Evolutionary conservation across 768 basidiomycete genomes (phyloP), one percentile per base, ranked within the genome.

Genomic region (Termitomyces sp.): DNA sequence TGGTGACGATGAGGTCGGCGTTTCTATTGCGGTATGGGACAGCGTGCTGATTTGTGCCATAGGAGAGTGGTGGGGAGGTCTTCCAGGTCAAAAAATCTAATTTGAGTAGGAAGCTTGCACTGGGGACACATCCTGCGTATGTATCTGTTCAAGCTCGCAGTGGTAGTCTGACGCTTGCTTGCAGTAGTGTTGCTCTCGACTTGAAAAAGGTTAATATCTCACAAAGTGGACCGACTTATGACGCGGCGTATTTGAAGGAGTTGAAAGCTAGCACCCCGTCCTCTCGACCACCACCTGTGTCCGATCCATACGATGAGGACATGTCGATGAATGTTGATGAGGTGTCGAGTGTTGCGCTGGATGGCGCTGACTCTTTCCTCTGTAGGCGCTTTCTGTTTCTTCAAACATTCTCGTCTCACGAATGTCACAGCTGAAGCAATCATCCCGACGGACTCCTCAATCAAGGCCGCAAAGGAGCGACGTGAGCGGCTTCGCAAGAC

Each of bases 1-100:
- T 6, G 88, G 74, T 57, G 79, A 78, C 40, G 78, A 77, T 13
- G 80, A 82, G 79, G 88, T 89, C 63, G 49, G 75, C 67, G 60
- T 69, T 59, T 49, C 61, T 56, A 61, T 59, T 61, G 53, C 63
- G 44, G 53, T 28, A 44, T 26, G 50, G 59, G 59, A 57, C 16
- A 7, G 43, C 30, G 66, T 69, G 61, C 74, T 75, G 64, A 78
- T 71, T 41, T 47, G 48, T 59, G 44, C 40, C 50, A 57, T 55
- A 90, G 85, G 81, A 81, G 65, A 79, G 76, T 12, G 80, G 79
- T 41, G 83, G 79, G 8, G 86, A 91, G 59, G 75, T 80, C 0
- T 93, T 94, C 69, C 79, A 89, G 75, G 75, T 93, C 18, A 93
- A 92, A 70, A 94, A 91, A 72, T 91, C 89, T 2, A 87, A 71